Evolutionary conservation across 495 filamentous ascomycete species (phyloP), one percentile per base, ranked within the genome.

Genomic region (Margaritispora aquatica): DNA sequence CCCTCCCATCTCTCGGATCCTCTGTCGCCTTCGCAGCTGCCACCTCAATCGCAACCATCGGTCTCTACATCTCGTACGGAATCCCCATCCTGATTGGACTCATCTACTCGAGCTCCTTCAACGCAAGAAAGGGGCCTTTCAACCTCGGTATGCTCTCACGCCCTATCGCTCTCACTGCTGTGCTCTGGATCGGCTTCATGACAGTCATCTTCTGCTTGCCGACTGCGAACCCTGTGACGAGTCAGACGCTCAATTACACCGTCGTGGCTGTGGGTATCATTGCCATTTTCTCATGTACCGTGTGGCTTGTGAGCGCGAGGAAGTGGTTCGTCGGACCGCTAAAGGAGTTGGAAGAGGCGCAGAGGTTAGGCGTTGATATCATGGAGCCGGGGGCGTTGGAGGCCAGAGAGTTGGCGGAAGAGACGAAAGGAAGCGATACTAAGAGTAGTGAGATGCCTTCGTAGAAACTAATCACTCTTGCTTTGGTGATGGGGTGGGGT

Each of bases 171-270:
- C 27, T 81, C 0, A 68, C 84, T 20, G 77, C 80, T 0, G 71
- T 75, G 19, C 41, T 77, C 2, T 86, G 81, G 80, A 77, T 78
- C 51, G 54, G 62, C 5, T 85, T 85, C 57, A 82, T 84, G 56
- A 75, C 75, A 21, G 74, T 85, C 31, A 72, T 87, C 15, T 88
- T 88, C 69, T 87, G 84, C 66, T 75, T 88, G 62, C 84, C 84
- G 0, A 79, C 80, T 1, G 72, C 73, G 15, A 75, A 87, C 47
- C 85, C 84, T 1, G 83, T 86, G 23, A 80, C 75, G 1, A 74
- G 71, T 8, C 72, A 79, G 61, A 84, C 78, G 22, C 70, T 87
- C 63, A 68, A 68, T 66, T 87, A 87, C 63, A 85, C 84, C 0
- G 79, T 81, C 7, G 84, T 86, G 0, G 84, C 85, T 1, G 78